Base-by-base conservation (phyloP, 306 rosid species). In the Bauhinia variegata region DNA sequence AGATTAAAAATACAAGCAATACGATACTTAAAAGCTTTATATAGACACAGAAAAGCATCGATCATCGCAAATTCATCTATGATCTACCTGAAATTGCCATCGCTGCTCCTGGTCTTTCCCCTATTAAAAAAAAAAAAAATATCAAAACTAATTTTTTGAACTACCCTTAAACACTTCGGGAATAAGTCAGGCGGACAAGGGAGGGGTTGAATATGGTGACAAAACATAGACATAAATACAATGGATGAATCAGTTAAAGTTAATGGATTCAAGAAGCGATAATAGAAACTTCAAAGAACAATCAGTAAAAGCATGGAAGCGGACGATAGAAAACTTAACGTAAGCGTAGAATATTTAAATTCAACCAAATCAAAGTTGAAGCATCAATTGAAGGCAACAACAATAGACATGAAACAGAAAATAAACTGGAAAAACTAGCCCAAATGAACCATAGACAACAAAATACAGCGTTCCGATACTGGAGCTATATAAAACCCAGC, bases 271-370 rank as follows among this genome's bases (percentile, higher is more conserved):
- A 65, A 46, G 59, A 50, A 19, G 53, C 32, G 8, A 30, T 49
- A 56, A 58, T 32, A 5, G 48, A 60, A 16, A 65, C 5, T 30
- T 4, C 15, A 57, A 50, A 47, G 17, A 42, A 28, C 0, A 48
- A 70, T 70, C 36, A 44, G 28, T 23, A 1, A 60, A n/a, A 57
- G 31, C 11, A 28, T 16, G 30, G 18, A 78, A 71, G 43, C 72
- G 4, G 7, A 39, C 11, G 11, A 33, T 5, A 36, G n/a, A 56
- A 69, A 75, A 31, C n/a, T 54, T 11, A 46, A 46, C 28, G 28
- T 23, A 23, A 23, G 28, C 28, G 28, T 7, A 34, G 9, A 7
- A 6, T 49, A 76, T 17, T 76, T 54, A 8, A 48, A 47, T 14
- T 17, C 57, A 46, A 47, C 5, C 2, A 37, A 60, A 44, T 19